Conservation (phyloP, 2,329 filamentous ascomycete genomes). For the Rutstroemia sydowiana region DNA sequence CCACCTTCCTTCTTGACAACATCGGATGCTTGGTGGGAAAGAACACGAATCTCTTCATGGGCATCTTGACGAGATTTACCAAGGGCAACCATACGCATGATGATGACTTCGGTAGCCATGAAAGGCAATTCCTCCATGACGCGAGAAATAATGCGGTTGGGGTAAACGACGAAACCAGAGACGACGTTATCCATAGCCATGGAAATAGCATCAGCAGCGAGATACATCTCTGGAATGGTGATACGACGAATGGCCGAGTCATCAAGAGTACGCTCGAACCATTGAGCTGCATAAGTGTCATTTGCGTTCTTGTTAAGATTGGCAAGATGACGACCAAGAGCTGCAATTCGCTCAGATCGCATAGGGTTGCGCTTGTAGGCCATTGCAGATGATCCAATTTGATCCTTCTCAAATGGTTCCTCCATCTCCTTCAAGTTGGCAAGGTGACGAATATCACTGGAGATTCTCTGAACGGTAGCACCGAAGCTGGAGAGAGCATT, state of each 20-base stretch:
- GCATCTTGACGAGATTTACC: slow-evolving; percentile 71
- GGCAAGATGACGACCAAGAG: slow-evolving; percentile 39
- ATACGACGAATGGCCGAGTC: slow-evolving; percentile 61
- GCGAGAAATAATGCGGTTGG: slow-evolving; percentile 58
- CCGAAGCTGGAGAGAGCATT: slow-evolving; percentile 76
- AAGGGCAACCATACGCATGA: slow-evolving; percentile 69
- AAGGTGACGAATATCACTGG: slow-evolving; percentile 66
- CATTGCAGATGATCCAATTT: slow-evolving; percentile 63
- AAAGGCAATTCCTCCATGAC: slow-evolving; percentile 77
- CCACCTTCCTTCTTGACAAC: slow-evolving; percentile 65
- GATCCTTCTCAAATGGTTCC: slow-evolving; percentile 61
- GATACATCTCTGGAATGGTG: slow-evolving; percentile 59
- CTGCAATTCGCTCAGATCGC: slow-evolving; percentile 41
- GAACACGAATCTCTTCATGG: slow-evolving; percentile 79
- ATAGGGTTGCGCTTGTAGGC: slow-evolving; percentile 44
- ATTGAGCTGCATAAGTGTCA: slow-evolving; percentile 64
- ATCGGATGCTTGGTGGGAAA: slow-evolving; percentile 66
- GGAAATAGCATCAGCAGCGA: slow-evolving; percentile 61
- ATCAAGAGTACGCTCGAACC: slow-evolving; percentile 61
- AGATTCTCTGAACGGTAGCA: slow-evolving; percentile 69
- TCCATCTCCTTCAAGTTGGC: slow-evolving; percentile 76
- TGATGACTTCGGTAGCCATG: slow-evolving; percentile 68
- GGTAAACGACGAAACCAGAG: slow-evolving; percentile 68
- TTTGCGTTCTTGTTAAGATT: slow-evolving; percentile 31
- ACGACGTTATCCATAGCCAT: slow-evolving; percentile 62